A percentile compares a stretch with the other conserved stretches of the same genome.
Evolutionary conservation across 2,329 filamentous ascomycete genomes (phyloP).

Genomic region (Ceratocystis huliohia): DNA sequence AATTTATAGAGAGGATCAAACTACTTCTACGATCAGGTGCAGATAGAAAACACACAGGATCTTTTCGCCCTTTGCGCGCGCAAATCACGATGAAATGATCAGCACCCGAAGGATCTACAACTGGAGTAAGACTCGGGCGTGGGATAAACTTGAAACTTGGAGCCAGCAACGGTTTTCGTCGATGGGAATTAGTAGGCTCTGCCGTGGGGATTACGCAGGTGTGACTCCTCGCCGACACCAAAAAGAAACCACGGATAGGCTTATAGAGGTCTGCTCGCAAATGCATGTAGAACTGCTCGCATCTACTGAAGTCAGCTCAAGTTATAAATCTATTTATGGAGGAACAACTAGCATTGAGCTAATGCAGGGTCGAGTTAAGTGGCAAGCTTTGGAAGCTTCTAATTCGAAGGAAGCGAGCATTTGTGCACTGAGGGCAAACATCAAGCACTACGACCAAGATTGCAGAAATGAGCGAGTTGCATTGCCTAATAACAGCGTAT

Average conservation of each 20-base stretch:
- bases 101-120: not conserved
- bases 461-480: not conserved
- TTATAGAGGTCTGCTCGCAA: too few species aligned
- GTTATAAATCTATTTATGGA: not conserved
- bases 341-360: not conserved
- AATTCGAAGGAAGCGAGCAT: not conserved
- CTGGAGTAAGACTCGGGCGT: not conserved
- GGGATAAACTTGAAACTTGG: not conserved
- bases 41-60: too few species aligned
- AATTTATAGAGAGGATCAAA: not conserved
- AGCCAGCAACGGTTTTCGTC: not conserved
- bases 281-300: too few species aligned
- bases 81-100: not conserved
- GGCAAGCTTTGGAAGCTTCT: conserved; percentile 7
- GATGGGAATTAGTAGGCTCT: not conserved
- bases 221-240: not conserved
- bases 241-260: too few species aligned
- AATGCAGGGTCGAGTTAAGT: not conserved
- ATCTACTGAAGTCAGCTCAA: too few species aligned
- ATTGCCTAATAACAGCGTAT: not conserved
- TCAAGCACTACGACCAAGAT: not conserved
- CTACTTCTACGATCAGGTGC: not conserved
- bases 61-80: not conserved
- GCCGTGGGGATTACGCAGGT: not conserved
- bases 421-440: not conserved